Percentiles rank a stretch among this genome's conserved stretches.
Evolutionary conservation across 257 asterid species (phyloP).

Genomic region (Orobanche coerulescens): DNA sequence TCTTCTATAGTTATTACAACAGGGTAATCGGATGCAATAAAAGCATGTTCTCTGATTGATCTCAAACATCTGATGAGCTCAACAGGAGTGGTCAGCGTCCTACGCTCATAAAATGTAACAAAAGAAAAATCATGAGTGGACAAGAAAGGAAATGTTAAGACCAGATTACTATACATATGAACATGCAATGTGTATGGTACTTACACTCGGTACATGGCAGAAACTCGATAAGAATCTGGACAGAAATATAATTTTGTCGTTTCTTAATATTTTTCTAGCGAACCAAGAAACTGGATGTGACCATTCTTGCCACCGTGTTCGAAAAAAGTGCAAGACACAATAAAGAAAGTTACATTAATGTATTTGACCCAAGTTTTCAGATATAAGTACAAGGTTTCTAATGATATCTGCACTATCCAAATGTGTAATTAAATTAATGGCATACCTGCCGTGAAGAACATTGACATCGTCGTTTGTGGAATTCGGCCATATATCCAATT

Average conservation of each 20-base stretch:
- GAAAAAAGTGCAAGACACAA: neutral
- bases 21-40: conserved; percentile 54
- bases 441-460: conserved; percentile 66
- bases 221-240: neutral
- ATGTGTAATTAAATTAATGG: neutral
- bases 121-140: neutral
- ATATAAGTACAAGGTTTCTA: neutral
- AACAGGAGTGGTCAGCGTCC: conserved; percentile 59
- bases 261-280: neutral
- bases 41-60: conserved; percentile 57
- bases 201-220: neutral
- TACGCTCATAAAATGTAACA: conserved; percentile 19
- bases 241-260: neutral
- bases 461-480: conserved; percentile 37
- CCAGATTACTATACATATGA: neutral
- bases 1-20: conserved; percentile 59
- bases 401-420: neutral
- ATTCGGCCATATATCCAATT: conserved; percentile 72
- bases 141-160: neutral
- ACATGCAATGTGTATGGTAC: neutral
- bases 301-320: neutral
- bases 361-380: neutral
- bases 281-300: neutral
- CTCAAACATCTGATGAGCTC: conserved; percentile 43
- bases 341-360: neutral